Evolutionary conservation across 176 grass and related monocot species (phyloP), one percentile per base, ranked within the genome.

Genomic region (Bothriochloa decipiens): DNA sequence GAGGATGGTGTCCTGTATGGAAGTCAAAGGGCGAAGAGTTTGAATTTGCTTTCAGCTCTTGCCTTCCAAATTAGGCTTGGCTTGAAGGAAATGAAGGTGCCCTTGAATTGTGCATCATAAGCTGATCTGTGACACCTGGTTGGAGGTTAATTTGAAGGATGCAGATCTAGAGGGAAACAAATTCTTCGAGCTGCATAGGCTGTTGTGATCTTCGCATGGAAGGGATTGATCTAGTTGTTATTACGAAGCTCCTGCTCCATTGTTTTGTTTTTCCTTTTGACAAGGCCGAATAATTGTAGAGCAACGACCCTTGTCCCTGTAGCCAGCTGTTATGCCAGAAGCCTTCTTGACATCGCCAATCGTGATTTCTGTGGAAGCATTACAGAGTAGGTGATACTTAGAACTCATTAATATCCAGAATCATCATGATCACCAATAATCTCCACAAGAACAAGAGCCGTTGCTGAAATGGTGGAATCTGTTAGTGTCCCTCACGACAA

Each of bases 401-500:
- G n/a, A 62, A 62, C 1, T 26, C 10, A 61, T 3, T 10, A 26
- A 81, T 14, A 77, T 5, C 13, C 4, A 36, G 61, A 33, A 61
- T 68, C 42, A 57, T 33, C 12, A 39, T 8, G 60, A 80, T 94
- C 85, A 94, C 92, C 92, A 94, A 75, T 94, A 94, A 77, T 94
- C 92, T 89, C 82, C 79, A 83, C 92, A 94, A 63, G 92, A 94
- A 77, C 89, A 94, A 70, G 79, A 85, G 18, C 92, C 92, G 68
- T 33, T 76, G 23, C 68, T 90, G 70, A 94, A 94, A 92, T 94
- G 85, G 28, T 92, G 90, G 86, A 94, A 94, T 68, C 90, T 78
- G 46, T 94, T 94, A 28, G 75, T 94, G 81, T 94, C 92, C 79
- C 92, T 92, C 64, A 94, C 85, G 77, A 92, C 67, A 66, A 94